Percentiles rank a stretch among this genome's conserved stretches.
Conservation (phyloP, 768 basidiomycete genomes). For the Dacryopinax spathularia region DNA sequence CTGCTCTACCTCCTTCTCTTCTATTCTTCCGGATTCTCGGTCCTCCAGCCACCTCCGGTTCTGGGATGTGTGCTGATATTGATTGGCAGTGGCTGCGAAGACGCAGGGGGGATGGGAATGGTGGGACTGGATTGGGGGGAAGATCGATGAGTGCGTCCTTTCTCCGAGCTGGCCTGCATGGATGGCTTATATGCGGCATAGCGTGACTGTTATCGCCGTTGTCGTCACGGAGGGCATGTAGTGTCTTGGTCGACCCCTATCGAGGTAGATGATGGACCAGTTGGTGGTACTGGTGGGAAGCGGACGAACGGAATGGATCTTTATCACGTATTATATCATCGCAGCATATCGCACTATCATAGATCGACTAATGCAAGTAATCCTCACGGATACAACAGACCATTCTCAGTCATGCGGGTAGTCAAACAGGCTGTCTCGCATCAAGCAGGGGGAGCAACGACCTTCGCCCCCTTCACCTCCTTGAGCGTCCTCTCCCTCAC, state of each 20-base stretch:
- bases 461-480: not conserved
- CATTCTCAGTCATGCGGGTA: not conserved
- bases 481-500: not conserved
- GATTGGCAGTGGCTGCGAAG: not conserved
- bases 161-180: not conserved
- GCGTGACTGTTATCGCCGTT: slow-evolving; percentile 10
- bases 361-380: not conserved
- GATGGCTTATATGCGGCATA: not conserved
- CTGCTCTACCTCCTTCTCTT: not conserved
- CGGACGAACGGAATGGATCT: not conserved
- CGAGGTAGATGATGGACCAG: not conserved
- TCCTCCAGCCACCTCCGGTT: too few relatives aligned
- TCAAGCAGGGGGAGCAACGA: not conserved
- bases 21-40: too few relatives aligned
- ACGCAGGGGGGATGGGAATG: slow-evolving; percentile 3
- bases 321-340: not conserved
- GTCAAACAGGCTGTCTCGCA: not conserved
- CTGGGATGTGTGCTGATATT: not conserved
- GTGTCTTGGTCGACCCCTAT: too few relatives aligned
- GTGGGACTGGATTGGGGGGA: slow-evolving; percentile 6
- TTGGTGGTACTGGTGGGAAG: not conserved
- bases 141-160: slow-evolving; percentile 10
- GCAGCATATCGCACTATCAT: not conserved
- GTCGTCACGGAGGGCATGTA: slow-evolving; percentile 10
- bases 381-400: not conserved